These are phyloP conservation scores for Inga laurina DNA, from an alignment of 306 rosid species.

Conservation along the genomic window DNA sequence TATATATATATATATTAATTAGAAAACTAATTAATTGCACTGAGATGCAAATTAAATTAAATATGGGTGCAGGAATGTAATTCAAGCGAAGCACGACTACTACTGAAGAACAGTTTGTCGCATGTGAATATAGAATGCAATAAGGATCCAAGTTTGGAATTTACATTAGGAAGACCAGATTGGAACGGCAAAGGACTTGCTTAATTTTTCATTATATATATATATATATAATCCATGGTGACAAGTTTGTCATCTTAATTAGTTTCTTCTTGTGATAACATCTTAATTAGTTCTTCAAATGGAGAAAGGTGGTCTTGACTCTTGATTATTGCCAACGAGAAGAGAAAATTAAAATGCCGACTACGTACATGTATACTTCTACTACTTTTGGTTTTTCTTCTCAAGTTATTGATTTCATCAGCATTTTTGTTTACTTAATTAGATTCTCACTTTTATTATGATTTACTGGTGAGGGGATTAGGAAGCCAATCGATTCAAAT, in stretches of 20 bases:
- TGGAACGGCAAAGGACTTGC: conserved; percentile 76
- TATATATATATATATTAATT: no score
- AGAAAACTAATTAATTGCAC: neutral
- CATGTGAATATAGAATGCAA: conserved; percentile 59
- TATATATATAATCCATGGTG: neutral
- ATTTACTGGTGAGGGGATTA: neutral
- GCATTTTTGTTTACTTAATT: conserved; percentile 39
- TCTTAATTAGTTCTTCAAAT: neutral
- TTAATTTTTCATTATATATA: conserved; percentile 19
- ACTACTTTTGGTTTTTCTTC: conserved; percentile 17
- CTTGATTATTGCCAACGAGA: conserved; percentile 13
- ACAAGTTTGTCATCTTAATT: neutral
- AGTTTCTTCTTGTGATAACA: neutral
- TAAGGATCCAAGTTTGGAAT: conserved; percentile 85
- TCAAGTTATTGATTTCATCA: conserved; percentile 27
- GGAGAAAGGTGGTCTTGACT: neutral
- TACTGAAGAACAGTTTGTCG: conserved; percentile 44
- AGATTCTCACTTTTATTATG: conserved; percentile 8
- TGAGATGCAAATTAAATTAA: neutral
- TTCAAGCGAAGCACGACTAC: conserved; percentile 43
- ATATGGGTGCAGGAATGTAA: conserved; percentile 61
- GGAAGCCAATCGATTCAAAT: neutral
- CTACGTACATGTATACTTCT: neutral
- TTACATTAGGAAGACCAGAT: conserved; percentile 91
- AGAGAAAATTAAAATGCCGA: conserved; percentile 14